These are phyloP conservation scores for Abrus pulchellus DNA, from an alignment of 306 rosid species.

Conservation along the genomic window DNA sequence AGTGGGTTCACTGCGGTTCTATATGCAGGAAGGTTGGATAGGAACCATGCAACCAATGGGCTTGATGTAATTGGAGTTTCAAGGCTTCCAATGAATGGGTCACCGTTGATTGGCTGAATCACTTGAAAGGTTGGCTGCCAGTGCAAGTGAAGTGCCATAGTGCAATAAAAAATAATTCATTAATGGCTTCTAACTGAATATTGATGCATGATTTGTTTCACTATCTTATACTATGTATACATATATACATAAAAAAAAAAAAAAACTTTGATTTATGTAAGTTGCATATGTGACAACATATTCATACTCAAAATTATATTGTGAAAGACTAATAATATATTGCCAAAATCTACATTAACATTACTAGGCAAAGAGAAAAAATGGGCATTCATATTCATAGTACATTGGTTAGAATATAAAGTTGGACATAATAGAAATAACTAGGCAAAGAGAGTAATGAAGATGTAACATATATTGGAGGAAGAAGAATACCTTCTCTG, in stretches of 20 bases:
- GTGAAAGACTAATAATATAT: background rate
- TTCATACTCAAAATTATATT: background rate
- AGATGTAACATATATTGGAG: background rate
- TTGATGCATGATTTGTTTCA: background rate
- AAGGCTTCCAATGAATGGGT: constrained; percentile 97
- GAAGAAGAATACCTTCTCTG: constrained; percentile 71
- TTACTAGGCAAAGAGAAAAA: too few relatives aligned
- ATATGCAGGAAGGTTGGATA: constrained; percentile 95
- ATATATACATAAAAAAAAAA: too few relatives aligned
- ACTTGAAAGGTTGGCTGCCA: constrained; percentile 86
- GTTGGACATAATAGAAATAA: background rate
- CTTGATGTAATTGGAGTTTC: constrained; percentile 98
- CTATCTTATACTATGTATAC: background rate
- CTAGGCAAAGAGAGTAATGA: background rate
- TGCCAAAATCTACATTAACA: background rate
- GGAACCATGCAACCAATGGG: constrained; percentile 93
- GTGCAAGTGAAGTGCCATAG: background rate
- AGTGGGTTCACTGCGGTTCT: constrained; percentile 94
- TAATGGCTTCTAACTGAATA: background rate
- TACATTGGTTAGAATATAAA: background rate
- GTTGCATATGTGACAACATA: background rate
- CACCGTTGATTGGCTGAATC: constrained; percentile 94
- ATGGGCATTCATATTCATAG: constrained; percentile 1
- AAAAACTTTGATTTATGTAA: too few relatives aligned
- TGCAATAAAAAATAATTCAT: background rate